Conservation (phyloP, 768 basidiomycete genomes). For the Collybiopsis confluens region DNA sequence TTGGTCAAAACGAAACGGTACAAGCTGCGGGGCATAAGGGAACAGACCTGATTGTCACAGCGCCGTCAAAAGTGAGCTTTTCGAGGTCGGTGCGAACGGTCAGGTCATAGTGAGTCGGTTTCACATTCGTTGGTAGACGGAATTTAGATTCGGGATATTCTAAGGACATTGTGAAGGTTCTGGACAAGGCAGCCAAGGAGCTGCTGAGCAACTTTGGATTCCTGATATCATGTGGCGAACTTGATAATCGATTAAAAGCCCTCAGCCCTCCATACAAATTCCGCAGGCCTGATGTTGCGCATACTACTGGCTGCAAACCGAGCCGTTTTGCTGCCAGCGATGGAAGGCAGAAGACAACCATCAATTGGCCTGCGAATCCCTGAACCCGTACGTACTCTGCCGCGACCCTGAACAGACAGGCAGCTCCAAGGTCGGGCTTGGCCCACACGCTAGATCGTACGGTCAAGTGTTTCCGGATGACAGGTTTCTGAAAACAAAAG, state of each 20-base stretch:
- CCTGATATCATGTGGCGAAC: slow-evolving; percentile 5
- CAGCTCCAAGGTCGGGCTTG: too few species aligned
- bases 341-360: background rate
- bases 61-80: slow-evolving; percentile 52
- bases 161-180: background rate
- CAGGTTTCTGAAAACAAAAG: too few species aligned
- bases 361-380: background rate
- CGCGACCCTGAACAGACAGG: too few species aligned
- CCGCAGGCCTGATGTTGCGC: background rate
- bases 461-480: too few species aligned
- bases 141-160: slow-evolving; percentile 10
- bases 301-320: background rate
- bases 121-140: slow-evolving; percentile 45
- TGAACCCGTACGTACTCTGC: too few species aligned
- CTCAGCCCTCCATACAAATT: too few species aligned
- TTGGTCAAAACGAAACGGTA: background rate
- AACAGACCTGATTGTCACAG: slow-evolving; percentile 35
- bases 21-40: too few species aligned
- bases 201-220: background rate
- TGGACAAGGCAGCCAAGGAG: background rate
- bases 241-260: slow-evolving; percentile 2
- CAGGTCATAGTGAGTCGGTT: slow-evolving; percentile 53
- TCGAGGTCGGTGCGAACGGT: slow-evolving; percentile 59
- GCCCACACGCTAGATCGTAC: too few species aligned
- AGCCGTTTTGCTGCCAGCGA: background rate